phyloP scores from a whole-genome alignment of 441 rosid genomes.

The Populus hybrid region DNA sequence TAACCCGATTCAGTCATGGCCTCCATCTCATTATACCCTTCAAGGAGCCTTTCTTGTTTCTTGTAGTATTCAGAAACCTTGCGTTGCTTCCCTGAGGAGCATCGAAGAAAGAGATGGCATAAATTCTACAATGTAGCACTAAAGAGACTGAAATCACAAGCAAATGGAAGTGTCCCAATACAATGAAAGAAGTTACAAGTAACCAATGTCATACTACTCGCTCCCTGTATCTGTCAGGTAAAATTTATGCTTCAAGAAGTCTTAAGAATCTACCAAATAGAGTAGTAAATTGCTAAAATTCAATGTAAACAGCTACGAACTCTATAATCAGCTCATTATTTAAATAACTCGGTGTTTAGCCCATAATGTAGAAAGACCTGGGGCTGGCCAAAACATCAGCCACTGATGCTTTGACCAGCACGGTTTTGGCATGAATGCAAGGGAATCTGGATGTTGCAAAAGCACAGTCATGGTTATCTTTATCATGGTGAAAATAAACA shows the following conservation, averaged over 20 bases:
- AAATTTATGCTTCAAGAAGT: neutral
- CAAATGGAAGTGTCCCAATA: neutral
- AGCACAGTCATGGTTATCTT: neutral
- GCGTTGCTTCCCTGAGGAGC: conserved; percentile 37
- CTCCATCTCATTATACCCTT: conserved; percentile 57
- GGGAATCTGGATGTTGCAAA: neutral
- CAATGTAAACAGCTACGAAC: neutral
- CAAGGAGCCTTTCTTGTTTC: conserved; percentile 61
- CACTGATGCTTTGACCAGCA: neutral
- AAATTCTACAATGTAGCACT: neutral
- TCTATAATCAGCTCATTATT: neutral
- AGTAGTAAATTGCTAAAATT: neutral
- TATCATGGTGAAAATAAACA: neutral
- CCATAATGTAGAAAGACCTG: no score
- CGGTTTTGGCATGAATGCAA: neutral
- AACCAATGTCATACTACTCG: neutral
- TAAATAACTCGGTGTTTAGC: no score
- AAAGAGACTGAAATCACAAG: neutral
- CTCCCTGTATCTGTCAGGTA: neutral
- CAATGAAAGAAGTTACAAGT: neutral
- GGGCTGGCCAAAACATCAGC: no score
- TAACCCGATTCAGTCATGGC: conserved; percentile 39
- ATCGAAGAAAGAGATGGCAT: neutral
- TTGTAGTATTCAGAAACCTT: conserved; percentile 59
- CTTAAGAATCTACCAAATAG: neutral